These are phyloP conservation scores for Ichthyophthirius multifiliis DNA, from an alignment of 169 alveolate species.

Conservation along the genomic window DNA sequence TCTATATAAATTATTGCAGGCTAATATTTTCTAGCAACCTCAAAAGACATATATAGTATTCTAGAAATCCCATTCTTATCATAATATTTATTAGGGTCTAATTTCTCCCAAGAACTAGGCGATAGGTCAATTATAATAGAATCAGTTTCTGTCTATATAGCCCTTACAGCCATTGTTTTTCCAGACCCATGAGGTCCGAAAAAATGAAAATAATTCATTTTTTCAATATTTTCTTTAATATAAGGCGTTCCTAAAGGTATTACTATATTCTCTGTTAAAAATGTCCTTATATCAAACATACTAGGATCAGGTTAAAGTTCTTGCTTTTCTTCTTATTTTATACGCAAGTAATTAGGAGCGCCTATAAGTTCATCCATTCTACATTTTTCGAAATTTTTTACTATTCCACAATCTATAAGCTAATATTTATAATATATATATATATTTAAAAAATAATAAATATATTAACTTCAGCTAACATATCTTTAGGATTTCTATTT, in stretches of 20 bases:
- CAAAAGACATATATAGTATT: constrained; percentile 31
- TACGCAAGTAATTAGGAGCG: constrained; percentile 49
- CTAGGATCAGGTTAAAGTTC: constrained; percentile 64
- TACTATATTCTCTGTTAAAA: constrained; percentile 61
- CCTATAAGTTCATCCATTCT: constrained; percentile 52
- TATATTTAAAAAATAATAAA: background rate
- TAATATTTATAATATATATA: background rate
- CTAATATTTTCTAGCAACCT: constrained; percentile 68
- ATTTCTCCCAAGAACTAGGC: constrained; percentile 54
- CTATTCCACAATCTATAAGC: constrained; percentile 66
- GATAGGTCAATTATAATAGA: constrained; percentile 73
- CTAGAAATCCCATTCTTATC: constrained; percentile 8
- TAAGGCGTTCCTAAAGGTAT: constrained; percentile 77
- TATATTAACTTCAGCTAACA: constrained; percentile 50
- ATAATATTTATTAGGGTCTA: constrained; percentile 44
- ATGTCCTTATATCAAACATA: constrained; percentile 66
- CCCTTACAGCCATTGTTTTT: constrained; percentile 72
- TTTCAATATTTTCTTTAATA: constrained; percentile 59
- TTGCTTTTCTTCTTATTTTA: constrained; percentile 20
- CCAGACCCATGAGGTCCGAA: constrained; percentile 88
- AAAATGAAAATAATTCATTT: constrained; percentile 55
- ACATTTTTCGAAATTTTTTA: constrained; percentile 49
- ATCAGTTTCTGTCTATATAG: constrained; percentile 67
- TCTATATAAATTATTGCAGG: constrained; percentile 79
- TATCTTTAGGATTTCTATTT: constrained; percentile 60